Base-by-base conservation (phyloP, 805 yeast genomes). In the Wickerhamiella spandovensis region DNA sequence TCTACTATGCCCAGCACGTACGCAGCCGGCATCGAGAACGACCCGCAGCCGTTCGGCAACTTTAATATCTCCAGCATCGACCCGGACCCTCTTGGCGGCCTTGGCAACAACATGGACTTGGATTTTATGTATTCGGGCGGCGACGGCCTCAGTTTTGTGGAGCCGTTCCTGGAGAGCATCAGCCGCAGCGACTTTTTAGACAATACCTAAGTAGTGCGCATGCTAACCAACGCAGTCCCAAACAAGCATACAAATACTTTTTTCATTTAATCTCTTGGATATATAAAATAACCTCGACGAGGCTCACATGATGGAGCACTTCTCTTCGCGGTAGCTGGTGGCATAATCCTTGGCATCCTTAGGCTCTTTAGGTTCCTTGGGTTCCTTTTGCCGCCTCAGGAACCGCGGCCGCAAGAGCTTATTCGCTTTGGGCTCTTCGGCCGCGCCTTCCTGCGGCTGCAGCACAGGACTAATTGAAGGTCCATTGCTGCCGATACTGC, bases 241-340 rank as follows among this genome's bases (percentile, higher is more conserved):
- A n/a, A n/a, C n/a, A n/a, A n/a, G n/a, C n/a, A n/a, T n/a, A n/a
- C n/a, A n/a, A n/a, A n/a, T n/a, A n/a, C n/a, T n/a, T n/a, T n/a
- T n/a, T n/a, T n/a, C n/a, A n/a, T n/a, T n/a, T n/a, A n/a, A n/a
- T n/a, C n/a, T n/a, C n/a, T n/a, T n/a, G n/a, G n/a, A n/a, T n/a
- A n/a, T n/a, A n/a, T n/a, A n/a, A n/a, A n/a, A n/a, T n/a, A n/a
- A n/a, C n/a, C n/a, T n/a, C n/a, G 39, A 5, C 18, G n/a, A n/a
- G 6, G 6, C 13, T 24, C 20, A 39, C 61, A 56, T 56, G 24
- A 59, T 22, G 2, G 35, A 13, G 46, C 62, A 59, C 53, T 59
- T 59, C 45, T 59, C 62, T 32, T 59, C 62, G 17, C 62, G 57
- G 37, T 59, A 58, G 13, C 50, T 51, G 41, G 54, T 49, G 7